A percentile compares a stretch with the other conserved stretches of the same genome.
Evolutionary conservation across 306 rosid genomes (phyloP).

Genomic region (Gleditsia sinensis): DNA sequence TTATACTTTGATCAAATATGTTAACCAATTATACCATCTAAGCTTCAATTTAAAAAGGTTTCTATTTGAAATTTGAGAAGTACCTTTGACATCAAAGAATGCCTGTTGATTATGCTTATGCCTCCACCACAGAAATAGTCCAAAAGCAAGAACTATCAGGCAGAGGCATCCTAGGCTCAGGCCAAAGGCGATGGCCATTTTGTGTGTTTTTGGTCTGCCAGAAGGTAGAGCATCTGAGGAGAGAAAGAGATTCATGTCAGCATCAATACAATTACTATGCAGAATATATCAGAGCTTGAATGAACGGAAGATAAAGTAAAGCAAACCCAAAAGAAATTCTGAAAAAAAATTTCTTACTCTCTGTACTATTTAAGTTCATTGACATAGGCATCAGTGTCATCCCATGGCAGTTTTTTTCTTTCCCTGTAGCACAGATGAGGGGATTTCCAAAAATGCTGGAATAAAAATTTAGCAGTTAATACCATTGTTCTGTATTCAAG

Average conservation of each 20-base stretch:
- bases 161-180: slow-evolving; percentile 89
- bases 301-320: background rate
- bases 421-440: slow-evolving; percentile 75
- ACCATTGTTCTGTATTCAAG: slow-evolving; percentile 9
- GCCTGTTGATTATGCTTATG: slow-evolving; percentile 69
- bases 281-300: background rate
- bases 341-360: slow-evolving; percentile 43
- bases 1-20: too few relatives aligned
- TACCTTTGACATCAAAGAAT: slow-evolving; percentile 92
- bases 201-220: slow-evolving; percentile 61
- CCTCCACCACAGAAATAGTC: slow-evolving; percentile 79
- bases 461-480: slow-evolving; percentile 6
- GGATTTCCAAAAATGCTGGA: slow-evolving; percentile 94
- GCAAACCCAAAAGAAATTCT: background rate
- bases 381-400: slow-evolving; percentile 83
- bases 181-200: slow-evolving; percentile 83
- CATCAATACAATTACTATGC: slow-evolving; percentile 18
- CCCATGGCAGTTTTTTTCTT: slow-evolving; percentile 83
- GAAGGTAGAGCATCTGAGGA: slow-evolving; percentile 57
- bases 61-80: background rate
- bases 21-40: too few relatives aligned
- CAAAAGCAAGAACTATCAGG: slow-evolving; percentile 73
- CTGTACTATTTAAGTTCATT: slow-evolving; percentile 78
- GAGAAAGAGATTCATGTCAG: slow-evolving; percentile 48
- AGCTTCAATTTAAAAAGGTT: too few relatives aligned